Conservation (phyloP, 1,284 basidiomycete species). For the Ceratobasidium sp. region DNA sequence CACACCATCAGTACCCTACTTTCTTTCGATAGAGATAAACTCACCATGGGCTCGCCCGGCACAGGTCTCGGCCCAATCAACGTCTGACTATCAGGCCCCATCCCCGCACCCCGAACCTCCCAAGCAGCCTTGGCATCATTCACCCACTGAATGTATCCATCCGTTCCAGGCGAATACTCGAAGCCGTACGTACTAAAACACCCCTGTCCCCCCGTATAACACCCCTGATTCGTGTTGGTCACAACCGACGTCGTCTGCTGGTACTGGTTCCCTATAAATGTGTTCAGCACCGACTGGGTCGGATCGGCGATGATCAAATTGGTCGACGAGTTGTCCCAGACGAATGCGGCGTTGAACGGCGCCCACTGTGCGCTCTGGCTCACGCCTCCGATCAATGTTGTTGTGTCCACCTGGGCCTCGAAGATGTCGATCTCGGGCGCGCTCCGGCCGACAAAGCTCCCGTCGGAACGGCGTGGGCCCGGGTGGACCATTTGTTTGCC, state of each 20-base stretch:
- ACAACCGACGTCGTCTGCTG: constrained; percentile 75
- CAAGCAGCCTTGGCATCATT: constrained; percentile 72
- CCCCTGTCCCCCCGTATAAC: constrained; percentile 58
- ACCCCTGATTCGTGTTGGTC: constrained; percentile 58
- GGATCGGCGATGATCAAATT: constrained; percentile 62
- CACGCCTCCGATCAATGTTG: constrained; percentile 58
- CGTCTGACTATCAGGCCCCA: constrained; percentile 71
- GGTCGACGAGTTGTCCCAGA: constrained; percentile 59
- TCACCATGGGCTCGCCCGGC: constrained; percentile 85
- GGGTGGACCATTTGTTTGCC: constrained; percentile 54
- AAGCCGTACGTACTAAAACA: constrained; percentile 70
- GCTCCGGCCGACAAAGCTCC: constrained; percentile 46
- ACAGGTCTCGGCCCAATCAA: constrained; percentile 80
- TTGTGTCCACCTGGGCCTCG: constrained; percentile 50
- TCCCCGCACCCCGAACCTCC: constrained; percentile 78
- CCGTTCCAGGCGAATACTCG: constrained; percentile 68
- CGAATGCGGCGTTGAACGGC: constrained; percentile 62
- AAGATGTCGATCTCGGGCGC: constrained; percentile 50
- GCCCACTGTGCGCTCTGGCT: constrained; percentile 69
- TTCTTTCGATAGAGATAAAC: constrained; percentile 45
- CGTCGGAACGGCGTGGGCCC: constrained; percentile 54
- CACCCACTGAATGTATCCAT: constrained; percentile 85
- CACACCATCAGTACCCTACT: not conserved
- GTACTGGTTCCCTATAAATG: constrained; percentile 59
- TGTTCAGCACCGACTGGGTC: constrained; percentile 60